These are phyloP conservation scores for Bruguiera parviflora DNA, from an alignment of 345 rosid genomes.

Conservation along the genomic window DNA sequence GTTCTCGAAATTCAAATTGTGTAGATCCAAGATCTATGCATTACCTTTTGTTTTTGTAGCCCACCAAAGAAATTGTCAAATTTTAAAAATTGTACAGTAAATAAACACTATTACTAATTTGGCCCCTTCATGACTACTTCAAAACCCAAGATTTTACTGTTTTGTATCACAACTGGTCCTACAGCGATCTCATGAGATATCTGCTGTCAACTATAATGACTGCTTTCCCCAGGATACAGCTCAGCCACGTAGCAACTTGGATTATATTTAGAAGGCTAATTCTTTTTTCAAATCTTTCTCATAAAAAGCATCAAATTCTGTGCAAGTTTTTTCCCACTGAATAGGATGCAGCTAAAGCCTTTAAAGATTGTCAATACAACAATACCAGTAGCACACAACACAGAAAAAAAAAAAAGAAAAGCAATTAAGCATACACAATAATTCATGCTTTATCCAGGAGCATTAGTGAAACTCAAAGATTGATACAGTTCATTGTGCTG, in stretches of 20 bases:
- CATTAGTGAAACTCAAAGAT: neutral
- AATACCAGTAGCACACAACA: too few relatives aligned
- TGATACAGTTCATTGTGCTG: neutral
- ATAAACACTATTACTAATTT: neutral
- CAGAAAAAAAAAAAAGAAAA: too few relatives aligned
- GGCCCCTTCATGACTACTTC: neutral
- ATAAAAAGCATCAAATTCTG: too few relatives aligned
- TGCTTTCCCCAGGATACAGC: neutral
- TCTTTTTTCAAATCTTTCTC: too few relatives aligned
- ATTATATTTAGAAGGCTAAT: too few relatives aligned
- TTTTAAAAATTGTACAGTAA: neutral
- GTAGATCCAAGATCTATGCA: neutral
- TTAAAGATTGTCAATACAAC: too few relatives aligned
- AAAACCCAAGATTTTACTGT: neutral
- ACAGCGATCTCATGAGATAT: too few relatives aligned
- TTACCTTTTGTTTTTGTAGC: neutral
- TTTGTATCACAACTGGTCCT: neutral
- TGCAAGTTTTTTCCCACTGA: too few relatives aligned
- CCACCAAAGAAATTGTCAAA: neutral
- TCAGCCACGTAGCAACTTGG: neutral
- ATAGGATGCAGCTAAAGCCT: too few relatives aligned
- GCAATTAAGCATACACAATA: neutral
- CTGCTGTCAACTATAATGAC: neutral
- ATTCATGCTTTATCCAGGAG: neutral
- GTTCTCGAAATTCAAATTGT: too few relatives aligned